Evolutionary conservation across 352 stramenopile genomes (phyloP), one percentile per base, ranked within the genome.

Genomic region (Phytophthora megakarya): DNA sequence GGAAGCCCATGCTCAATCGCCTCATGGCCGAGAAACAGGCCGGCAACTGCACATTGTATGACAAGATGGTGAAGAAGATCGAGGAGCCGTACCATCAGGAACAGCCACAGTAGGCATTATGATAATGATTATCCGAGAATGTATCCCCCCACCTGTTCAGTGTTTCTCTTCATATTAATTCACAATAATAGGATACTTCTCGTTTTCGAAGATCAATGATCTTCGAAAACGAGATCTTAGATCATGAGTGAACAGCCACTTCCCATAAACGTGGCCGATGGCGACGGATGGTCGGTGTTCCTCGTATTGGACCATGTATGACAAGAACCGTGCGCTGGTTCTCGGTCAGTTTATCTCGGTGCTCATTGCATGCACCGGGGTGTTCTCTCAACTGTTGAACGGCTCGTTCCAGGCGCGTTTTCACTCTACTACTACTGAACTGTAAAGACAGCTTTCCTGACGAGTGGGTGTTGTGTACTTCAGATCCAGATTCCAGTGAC

Each of bases 261-360:
- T 32, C 13, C 30, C 30, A 35, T 35, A 35, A 35, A 35, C 30
- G 38, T 5, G 38, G 38, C 42, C 19, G 54, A 74, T 71, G 67
- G 25, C 22, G 61, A 52, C 44, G 37, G n/a, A 42, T 56, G 50
- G 38, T 50, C 28, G 32, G 48, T 21, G 46, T 46, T 21, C 32
- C 15, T 57, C 32, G 35, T 60, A 39, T 43, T 52, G 32, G 8
- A 44, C 63, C n/a, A 23, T 78, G n/a, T 84, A 73, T 37, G 72
- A 59, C 64, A 72, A 66, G 60, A 76, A 89, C 67, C 79, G 76
- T 43, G 80, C 88, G 47, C 62, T 95, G 33, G 47, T 89, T 55
- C 71, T 94, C 11, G 92, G 92, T 6, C 92, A 98, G 61, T 79
- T 92, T 57, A 93, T 98, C 51, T 96, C 86, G 39, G 48, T 96